Evolutionary conservation across 2,329 filamentous ascomycete genomes (phyloP).

Genomic region (Xylogone sp.): DNA sequence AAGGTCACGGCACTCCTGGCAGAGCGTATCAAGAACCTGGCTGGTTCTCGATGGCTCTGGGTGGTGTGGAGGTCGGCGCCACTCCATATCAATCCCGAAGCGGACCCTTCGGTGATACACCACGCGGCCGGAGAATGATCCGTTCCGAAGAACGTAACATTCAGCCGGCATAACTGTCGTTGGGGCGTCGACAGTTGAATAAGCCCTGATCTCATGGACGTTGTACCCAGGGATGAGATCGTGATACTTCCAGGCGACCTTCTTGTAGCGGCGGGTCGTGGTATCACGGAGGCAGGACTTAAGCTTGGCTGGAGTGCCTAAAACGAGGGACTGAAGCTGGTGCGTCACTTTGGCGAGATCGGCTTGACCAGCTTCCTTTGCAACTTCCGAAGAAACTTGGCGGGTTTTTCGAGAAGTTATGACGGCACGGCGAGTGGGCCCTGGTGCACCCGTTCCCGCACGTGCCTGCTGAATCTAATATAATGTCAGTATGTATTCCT

Average conservation of each 20-base stretch:
- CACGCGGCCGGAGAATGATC: not conserved
- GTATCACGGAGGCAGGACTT: not conserved
- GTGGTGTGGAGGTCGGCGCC: not conserved
- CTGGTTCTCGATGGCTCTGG: not conserved
- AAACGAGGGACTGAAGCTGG: not conserved
- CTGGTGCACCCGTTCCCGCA: not conserved
- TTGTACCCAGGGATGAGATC: not conserved
- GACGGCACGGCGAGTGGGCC: not conserved
- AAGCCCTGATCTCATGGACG: not conserved
- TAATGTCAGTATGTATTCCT: not conserved
- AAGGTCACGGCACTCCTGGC: not conserved
- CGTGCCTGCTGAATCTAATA: not conserved
- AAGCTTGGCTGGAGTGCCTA: not conserved
- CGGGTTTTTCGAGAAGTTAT: not conserved
- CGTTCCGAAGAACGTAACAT: not conserved
- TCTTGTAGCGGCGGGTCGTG: not conserved
- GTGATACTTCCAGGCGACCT: not conserved
- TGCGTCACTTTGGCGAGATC: not conserved
- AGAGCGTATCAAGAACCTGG: not conserved
- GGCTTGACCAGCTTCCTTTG: not conserved
- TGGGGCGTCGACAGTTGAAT: not conserved
- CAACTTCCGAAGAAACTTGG: not conserved
- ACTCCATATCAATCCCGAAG: not conserved
- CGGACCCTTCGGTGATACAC: not conserved
- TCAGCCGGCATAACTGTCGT: not conserved